Conservation (phyloP, 2,329 filamentous ascomycete genomes). For the Alternaria solani region DNA sequence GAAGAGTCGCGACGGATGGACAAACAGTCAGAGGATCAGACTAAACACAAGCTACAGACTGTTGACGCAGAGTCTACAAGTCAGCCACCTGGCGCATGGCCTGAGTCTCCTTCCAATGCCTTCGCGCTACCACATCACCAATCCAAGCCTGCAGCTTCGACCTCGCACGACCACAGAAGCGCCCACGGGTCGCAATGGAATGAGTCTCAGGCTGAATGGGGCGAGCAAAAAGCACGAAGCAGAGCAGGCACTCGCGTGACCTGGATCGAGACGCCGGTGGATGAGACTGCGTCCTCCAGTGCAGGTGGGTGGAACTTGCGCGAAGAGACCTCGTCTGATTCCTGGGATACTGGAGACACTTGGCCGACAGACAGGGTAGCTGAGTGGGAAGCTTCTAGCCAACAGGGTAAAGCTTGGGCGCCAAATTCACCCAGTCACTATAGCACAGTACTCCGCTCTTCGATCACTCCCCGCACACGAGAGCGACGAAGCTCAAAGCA, state of each 20-base stretch:
- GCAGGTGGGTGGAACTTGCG: slow-evolving; percentile 20
- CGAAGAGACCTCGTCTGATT: slow-evolving; percentile 20
- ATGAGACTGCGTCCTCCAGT: slow-evolving; percentile 18
- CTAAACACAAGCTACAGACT: background rate
- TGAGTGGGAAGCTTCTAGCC: slow-evolving; percentile 3
- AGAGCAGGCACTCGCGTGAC: slow-evolving; percentile 16
- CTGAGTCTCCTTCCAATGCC: slow-evolving; percentile 20
- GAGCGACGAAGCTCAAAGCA: slow-evolving; percentile 1
- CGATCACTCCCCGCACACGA: background rate
- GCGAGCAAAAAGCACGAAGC: slow-evolving; percentile 5
- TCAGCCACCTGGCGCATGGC: slow-evolving; percentile 39
- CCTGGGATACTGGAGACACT: slow-evolving; percentile 31
- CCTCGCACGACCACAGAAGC: background rate
- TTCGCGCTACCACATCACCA: background rate
- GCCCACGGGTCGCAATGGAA: slow-evolving; percentile 11
- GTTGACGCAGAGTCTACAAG: slow-evolving; percentile 8
- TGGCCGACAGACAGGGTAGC: slow-evolving; percentile 17
- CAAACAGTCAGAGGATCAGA: background rate
- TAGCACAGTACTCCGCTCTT: background rate
- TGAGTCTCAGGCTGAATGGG: slow-evolving; percentile 9
- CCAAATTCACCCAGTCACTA: slow-evolving; percentile 1
- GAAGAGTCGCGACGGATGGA: slow-evolving; percentile 24
- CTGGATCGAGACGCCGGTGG: slow-evolving; percentile 19
- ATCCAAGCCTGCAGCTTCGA: background rate
- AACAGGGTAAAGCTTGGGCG: background rate